A percentile compares a stretch with the other conserved stretches of the same genome.
Evolutionary conservation across 805 yeast genomes (phyloP).

Genomic region (Barnettozyma salicaria): DNA sequence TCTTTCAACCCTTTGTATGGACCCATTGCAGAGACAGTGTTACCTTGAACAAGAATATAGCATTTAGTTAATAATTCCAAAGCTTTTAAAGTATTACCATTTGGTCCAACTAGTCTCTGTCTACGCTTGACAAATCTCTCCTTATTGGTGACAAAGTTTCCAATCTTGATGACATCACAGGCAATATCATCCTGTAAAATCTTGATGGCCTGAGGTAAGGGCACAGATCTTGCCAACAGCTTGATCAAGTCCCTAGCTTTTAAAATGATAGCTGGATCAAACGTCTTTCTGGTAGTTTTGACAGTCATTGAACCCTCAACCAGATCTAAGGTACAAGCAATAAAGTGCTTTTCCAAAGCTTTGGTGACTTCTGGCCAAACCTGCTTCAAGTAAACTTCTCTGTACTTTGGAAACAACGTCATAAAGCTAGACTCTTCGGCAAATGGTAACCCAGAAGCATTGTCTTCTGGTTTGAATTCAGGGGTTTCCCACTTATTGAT

Average conservation of each 20-base stretch:
- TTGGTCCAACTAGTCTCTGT: slow-evolving; percentile 94
- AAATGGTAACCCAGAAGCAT: slow-evolving; percentile 79
- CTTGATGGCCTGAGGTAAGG: slow-evolving; percentile 93
- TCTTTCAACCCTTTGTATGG: slow-evolving; percentile 90
- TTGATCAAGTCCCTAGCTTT: slow-evolving; percentile 94
- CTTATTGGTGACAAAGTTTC: slow-evolving; percentile 80
- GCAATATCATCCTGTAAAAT: slow-evolving; percentile 88
- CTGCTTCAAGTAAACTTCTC: slow-evolving; percentile 83
- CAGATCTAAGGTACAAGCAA: slow-evolving; percentile 80
- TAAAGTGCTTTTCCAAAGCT: slow-evolving; percentile 62
- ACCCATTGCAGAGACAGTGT: slow-evolving; percentile 96
- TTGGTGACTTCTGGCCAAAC: slow-evolving; percentile 93
- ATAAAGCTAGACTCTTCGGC: slow-evolving; percentile 95
- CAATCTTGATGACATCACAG: slow-evolving; percentile 94
- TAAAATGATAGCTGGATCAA: slow-evolving; percentile 87
- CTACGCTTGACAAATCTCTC: slow-evolving; percentile 93
- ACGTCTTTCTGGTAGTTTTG: slow-evolving; percentile 90
- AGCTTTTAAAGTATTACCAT: slow-evolving; percentile 94
- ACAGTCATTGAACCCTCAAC: slow-evolving; percentile 98
- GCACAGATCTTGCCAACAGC: slow-evolving; percentile 90
- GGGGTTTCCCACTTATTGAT: slow-evolving; percentile 89
- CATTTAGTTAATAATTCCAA: slow-evolving; percentile 92
- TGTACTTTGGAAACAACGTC: slow-evolving; percentile 93
- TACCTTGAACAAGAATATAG: slow-evolving; percentile 94
- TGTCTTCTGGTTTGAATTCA: slow-evolving; percentile 86